Evolutionary conservation across 805 yeast genomes (phyloP), one percentile per base, ranked within the genome.

Genomic region (Starmerella vitae): DNA sequence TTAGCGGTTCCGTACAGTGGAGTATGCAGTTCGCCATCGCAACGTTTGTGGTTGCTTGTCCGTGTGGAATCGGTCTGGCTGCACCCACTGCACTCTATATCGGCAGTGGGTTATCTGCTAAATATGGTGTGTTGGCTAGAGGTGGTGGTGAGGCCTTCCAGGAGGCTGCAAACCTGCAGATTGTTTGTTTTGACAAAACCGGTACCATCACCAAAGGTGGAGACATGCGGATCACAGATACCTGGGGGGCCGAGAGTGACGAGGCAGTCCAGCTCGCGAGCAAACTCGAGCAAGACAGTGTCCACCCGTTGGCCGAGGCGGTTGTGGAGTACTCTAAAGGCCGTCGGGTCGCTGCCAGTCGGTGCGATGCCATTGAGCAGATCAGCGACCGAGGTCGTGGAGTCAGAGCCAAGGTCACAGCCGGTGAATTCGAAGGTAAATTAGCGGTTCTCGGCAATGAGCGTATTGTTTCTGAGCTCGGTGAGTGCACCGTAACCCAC

Each of bases 61-160:
- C 93, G 1, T 80, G 91, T 63, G 93, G 88, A 1, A 71, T 80
- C 48, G 91, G 88, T 1, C 62, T 80, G 18, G 91, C 91, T 19
- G 91, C 88, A 1, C 91, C 91, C 1, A 79, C 88, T 2, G 88
- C 91, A 0, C 55, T 80, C 30, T 78, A 76, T 61, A 84, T 80
- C 10, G 91, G 91, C 2, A 66, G 83, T 14, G 84, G 88, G 0
- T 55, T 80, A 36, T 84, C 86, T 27, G 91, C 91, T 12, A 76
- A 74, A 51, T 60, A 73, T 53, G 91, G 88, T 17, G 74, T 80
- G 37, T 62, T 80, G 28, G 84, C 80, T 1, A 70, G 78, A 46
- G 88, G 88, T 14, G 91, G 91, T 5, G 91, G 91, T 25, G 76
- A 73, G 34, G 84, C 88, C 2, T 78, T 80, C 53, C 85, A 80